Conservation (phyloP, 1,284 basidiomycete genomes). For the Moesziomyces globuligerus region DNA sequence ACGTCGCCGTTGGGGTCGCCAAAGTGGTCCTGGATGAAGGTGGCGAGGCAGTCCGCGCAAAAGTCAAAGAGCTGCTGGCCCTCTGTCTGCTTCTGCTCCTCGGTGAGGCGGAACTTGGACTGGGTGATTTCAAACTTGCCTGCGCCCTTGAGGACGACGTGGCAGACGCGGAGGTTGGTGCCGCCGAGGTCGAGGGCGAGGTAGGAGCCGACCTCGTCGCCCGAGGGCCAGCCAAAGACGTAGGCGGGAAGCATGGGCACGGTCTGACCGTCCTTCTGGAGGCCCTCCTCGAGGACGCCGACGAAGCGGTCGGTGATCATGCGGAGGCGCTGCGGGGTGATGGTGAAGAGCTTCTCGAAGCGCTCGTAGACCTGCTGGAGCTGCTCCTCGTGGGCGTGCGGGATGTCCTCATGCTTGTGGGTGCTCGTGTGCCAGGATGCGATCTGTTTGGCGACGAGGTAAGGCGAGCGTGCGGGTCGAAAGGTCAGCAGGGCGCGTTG, state of each 20-base stretch:
- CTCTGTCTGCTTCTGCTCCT: slow-evolving; percentile 98
- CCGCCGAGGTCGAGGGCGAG: slow-evolving; percentile 92
- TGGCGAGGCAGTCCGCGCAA: slow-evolving; percentile 91
- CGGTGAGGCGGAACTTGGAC: slow-evolving; percentile 93
- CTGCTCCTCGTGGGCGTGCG: slow-evolving; percentile 52
- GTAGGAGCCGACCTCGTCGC: slow-evolving; percentile 87
- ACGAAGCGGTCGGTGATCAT: slow-evolving; percentile 92
- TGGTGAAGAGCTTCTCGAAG: slow-evolving; percentile 59
- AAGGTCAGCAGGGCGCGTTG: slow-evolving; percentile 26
- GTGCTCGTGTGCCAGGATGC: slow-evolving; percentile 62
- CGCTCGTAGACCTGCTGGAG: slow-evolving; percentile 51
- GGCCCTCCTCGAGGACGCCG: slow-evolving; percentile 85
- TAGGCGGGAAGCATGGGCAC: slow-evolving; percentile 97
- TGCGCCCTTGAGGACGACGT: slow-evolving; percentile 87
- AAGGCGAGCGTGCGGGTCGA: slow-evolving; percentile 4
- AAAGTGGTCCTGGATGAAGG: slow-evolving; percentile 84
- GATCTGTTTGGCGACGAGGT: slow-evolving; percentile 45
- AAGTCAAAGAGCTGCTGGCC: slow-evolving; percentile 95
- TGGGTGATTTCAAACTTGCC: slow-evolving; percentile 98
- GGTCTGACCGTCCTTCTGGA: slow-evolving; percentile 83
- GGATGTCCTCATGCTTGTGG: slow-evolving; percentile 53
- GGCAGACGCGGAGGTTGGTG: slow-evolving; percentile 96
- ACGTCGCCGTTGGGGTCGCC: slow-evolving; percentile 71
- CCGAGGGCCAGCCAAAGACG: slow-evolving; percentile 96
- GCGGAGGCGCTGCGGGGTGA: slow-evolving; percentile 61